Conservation (phyloP, 2,329 filamentous ascomycete genomes). For the Alternaria brassicicola region DNA sequence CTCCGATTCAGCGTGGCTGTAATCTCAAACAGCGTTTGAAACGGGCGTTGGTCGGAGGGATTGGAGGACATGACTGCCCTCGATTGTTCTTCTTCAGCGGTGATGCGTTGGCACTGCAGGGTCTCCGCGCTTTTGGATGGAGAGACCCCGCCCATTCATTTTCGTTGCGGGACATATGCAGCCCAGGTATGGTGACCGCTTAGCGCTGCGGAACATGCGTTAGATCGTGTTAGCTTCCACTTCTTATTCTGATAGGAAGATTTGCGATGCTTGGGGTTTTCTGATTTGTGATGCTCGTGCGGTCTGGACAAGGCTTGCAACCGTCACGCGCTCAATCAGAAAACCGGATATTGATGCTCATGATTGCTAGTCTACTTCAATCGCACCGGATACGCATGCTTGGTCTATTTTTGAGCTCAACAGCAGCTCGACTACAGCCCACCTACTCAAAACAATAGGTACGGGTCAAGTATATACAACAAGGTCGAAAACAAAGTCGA, state of each 20-base stretch:
- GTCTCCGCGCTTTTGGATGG: slow-evolving; percentile 19
- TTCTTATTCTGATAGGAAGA: not conserved
- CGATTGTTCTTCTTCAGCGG: slow-evolving; percentile 30
- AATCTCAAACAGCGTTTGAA: slow-evolving; percentile 31
- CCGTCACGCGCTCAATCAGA: not conserved
- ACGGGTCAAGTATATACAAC: slow-evolving; percentile 12
- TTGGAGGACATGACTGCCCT: slow-evolving; percentile 34
- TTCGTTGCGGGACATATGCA: slow-evolving; percentile 14
- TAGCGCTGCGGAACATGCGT: slow-evolving; percentile 24
- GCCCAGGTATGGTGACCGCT: slow-evolving; percentile 25
- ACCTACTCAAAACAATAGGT: not conserved
- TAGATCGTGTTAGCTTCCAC: slow-evolving; percentile 9
- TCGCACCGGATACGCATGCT: not conserved
- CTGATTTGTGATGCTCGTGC: not conserved
- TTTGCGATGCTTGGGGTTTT: not conserved
- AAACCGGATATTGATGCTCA: not conserved
- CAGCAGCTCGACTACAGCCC: not conserved
- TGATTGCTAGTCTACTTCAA: not conserved
- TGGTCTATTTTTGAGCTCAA: slow-evolving; percentile 1
- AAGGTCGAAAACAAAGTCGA: not conserved
- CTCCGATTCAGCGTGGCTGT: slow-evolving; percentile 27
- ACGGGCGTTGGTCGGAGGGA: slow-evolving; percentile 40
- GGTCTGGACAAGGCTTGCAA: not conserved
- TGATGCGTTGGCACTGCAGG: slow-evolving; percentile 47
- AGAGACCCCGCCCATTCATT: slow-evolving; percentile 23